phyloP scores from a whole-genome alignment of 2,329 filamentous ascomycete genomes.

The Aureobasidium sp. region DNA sequence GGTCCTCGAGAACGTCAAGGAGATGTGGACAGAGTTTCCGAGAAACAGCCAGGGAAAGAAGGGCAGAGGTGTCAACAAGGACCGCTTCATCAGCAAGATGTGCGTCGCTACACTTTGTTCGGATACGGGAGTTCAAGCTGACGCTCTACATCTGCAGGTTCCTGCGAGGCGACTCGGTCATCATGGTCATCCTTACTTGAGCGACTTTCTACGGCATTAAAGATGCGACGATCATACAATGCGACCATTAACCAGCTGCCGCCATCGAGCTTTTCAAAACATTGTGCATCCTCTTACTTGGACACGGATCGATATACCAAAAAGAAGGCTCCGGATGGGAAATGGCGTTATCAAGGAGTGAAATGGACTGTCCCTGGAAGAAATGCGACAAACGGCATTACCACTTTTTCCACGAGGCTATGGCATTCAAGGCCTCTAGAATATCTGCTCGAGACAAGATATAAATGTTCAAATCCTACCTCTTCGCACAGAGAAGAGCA shows the following conservation, averaged over 20 bases:
- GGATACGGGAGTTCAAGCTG: neutral
- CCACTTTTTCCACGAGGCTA: neutral
- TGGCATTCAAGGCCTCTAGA: neutral
- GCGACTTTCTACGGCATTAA: neutral
- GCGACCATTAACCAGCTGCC: neutral
- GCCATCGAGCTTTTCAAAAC: neutral
- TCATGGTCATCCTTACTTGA: slow-evolving; percentile 73
- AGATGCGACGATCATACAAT: neutral
- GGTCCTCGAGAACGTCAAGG: slow-evolving; percentile 94
- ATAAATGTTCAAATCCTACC: neutral
- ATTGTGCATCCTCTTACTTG: neutral
- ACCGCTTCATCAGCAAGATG: slow-evolving; percentile 97
- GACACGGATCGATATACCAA: slow-evolving; percentile 5
- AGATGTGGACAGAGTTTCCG: slow-evolving; percentile 99
- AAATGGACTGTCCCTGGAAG: neutral
- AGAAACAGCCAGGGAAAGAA: slow-evolving; percentile 75
- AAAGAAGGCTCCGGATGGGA: neutral
- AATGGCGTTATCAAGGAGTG: neutral
- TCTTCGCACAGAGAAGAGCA: neutral
- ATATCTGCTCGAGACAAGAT: neutral
- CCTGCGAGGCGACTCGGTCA: slow-evolving; percentile 74
- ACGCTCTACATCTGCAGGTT: slow-evolving; percentile 36
- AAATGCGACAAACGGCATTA: neutral
- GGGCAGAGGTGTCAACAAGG: slow-evolving; percentile 89
- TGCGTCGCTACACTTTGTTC: slow-evolving; percentile 28